phyloP scores from a whole-genome alignment of 495 filamentous ascomycete species.

The Penicillium paxilli region DNA sequence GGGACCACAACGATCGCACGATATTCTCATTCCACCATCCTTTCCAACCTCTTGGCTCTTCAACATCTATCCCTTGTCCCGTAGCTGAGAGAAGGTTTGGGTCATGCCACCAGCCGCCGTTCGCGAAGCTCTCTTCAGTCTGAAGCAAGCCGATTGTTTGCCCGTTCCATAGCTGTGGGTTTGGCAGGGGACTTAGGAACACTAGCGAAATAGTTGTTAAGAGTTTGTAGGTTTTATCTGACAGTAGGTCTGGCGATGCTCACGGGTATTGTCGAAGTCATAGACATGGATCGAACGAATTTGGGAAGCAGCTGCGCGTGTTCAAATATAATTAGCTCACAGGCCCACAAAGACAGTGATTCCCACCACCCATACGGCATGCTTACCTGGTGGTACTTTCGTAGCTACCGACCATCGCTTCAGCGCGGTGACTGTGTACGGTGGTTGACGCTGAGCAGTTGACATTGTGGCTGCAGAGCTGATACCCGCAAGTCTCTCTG shows the following conservation, averaged over 20 bases:
- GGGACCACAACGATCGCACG: slow-evolving; percentile 32
- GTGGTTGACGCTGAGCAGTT: slow-evolving; percentile 15
- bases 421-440: slow-evolving; percentile 69
- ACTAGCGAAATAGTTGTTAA: slow-evolving; percentile 51
- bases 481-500: slow-evolving; percentile 30
- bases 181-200: slow-evolving; percentile 87
- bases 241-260: slow-evolving; percentile 17
- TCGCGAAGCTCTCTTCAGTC: slow-evolving; percentile 70
- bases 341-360: too few relatives aligned
- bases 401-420: slow-evolving; percentile 78
- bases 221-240: neutral
- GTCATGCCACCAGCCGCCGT: slow-evolving; percentile 98
- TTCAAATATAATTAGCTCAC: slow-evolving; percentile 1
- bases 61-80: slow-evolving; percentile 77
- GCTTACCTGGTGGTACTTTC: slow-evolving; percentile 65
- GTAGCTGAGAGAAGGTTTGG: slow-evolving; percentile 80
- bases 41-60: slow-evolving; percentile 82
- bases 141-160: slow-evolving; percentile 74
- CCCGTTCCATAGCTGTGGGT: slow-evolving; percentile 81
- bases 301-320: slow-evolving; percentile 52
- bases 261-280: slow-evolving; percentile 98
- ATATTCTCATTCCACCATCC: slow-evolving; percentile 99
- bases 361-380: too few relatives aligned
- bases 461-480: slow-evolving; percentile 27
- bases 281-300: slow-evolving; percentile 89